Evolutionary conservation across 257 asterid species (phyloP), one percentile per base, ranked within the genome.

Genomic region (Scutellaria minor): DNA sequence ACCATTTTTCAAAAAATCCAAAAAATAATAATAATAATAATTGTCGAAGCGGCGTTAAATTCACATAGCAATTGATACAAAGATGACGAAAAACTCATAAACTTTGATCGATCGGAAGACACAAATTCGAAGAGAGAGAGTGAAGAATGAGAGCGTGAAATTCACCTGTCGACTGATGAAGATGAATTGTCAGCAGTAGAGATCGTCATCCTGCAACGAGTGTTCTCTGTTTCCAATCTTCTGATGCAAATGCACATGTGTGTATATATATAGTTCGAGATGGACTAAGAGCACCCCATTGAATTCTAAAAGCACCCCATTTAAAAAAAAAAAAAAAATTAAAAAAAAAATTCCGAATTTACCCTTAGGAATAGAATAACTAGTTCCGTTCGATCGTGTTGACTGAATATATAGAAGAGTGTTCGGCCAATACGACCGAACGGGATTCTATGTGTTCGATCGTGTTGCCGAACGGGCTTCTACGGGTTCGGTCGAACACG

Each of bases 191-290:
- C 78, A 22, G 50, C 31, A 12, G 80, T 71, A 60, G 80, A 66
- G 47, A 71, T 75, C 74, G 84, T 76, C 84, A 76, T 80, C 12
- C n/a, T 22, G 56, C 47, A 18, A 64, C 14, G 27, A 55, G 39
- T 9, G n/a, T 20, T 55, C 50, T 57, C 42, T 39, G 7, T 37
- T 46, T 46, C 31, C 24, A 37, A 60, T 69, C 63, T 55, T 68
- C 22, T 4, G 61, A 61, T 68, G 75, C 58, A 59, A 52, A 51
- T 22, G 58, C 20, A 8, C n/a, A 22, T 31, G 11, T 24, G 53
- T 7, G 27, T 57, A 4, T n/a, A 13, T n/a, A 27, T 27, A 13
- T 8, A 15, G 5, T n/a, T n/a, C n/a, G n/a, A n/a, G n/a, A n/a
- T n/a, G n/a, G n/a, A n/a, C n/a, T n/a, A n/a, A n/a, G n/a, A n/a